These are phyloP conservation scores for Paramecium caudatum DNA, from an alignment of 73 alveolate species.

Conservation along the genomic window DNA sequence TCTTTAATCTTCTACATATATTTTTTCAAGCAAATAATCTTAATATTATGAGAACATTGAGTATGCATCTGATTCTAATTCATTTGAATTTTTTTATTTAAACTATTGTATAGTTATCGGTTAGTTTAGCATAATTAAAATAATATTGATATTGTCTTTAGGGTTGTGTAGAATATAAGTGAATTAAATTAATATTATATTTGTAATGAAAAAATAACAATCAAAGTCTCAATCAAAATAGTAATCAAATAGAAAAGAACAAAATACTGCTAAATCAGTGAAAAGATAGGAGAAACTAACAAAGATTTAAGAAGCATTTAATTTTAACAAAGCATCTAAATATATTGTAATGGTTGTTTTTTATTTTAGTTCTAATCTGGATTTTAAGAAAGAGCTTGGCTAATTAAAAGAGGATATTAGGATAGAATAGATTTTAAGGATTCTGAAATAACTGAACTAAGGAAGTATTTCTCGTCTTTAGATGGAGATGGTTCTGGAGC, in stretches of 20 bases:
- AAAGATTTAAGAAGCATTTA: conserved; percentile 53
- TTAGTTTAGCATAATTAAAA: too few species aligned
- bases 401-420: conserved; percentile 81
- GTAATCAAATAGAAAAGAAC: not conserved
- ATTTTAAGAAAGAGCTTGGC: conserved; percentile 84
- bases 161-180: too few species aligned
- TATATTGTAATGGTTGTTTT: not conserved
- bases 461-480: conserved; percentile 85
- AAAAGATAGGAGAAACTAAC: conserved; percentile 49
- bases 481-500: conserved; percentile 91
- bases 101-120: too few species aligned
- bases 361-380: conserved; percentile 72
- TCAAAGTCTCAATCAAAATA: conserved; percentile 36
- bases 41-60: not conserved
- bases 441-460: conserved; percentile 76
- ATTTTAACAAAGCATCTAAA: conserved; percentile 55
- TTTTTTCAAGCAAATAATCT: conserved; percentile 15
- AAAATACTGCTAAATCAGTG: conserved; percentile 50
- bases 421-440: conserved; percentile 81
- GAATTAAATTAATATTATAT: conserved; percentile 1
- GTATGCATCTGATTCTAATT: conserved; percentile 67
- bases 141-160: too few species aligned
- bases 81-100: too few species aligned
- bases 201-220: not conserved
- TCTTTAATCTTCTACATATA: conserved; percentile 58